Percentiles rank a stretch among this genome's conserved stretches.
phyloP scores from a whole-genome alignment of 2,329 filamentous ascomycete genomes.

The Diplodia scrobiculata region DNA sequence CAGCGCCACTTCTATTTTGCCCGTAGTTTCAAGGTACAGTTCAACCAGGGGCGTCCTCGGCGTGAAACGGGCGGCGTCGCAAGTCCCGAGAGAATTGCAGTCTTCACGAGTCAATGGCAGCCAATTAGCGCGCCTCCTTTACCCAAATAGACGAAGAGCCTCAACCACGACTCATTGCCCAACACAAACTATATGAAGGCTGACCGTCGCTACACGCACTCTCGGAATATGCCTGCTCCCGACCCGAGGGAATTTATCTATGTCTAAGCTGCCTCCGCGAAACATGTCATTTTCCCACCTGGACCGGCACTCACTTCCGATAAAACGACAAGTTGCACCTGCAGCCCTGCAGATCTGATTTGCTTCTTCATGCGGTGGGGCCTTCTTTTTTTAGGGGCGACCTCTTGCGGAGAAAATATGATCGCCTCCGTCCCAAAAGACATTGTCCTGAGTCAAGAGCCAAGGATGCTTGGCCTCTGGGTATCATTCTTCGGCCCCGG shows the following conservation, averaged over 20 bases:
- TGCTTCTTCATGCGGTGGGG: conserved; percentile 10
- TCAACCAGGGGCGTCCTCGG: conserved; percentile 14
- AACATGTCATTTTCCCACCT: background rate
- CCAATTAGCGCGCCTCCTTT: conserved; percentile 15
- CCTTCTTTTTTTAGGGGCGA: background rate
- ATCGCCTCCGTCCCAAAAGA: no score
- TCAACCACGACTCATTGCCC: conserved; percentile 20
- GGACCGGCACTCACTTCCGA: background rate
- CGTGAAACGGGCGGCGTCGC: conserved; percentile 23
- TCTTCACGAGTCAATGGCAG: conserved; percentile 26
- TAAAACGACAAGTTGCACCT: background rate
- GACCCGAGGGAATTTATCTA: background rate
- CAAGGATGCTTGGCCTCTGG: background rate
- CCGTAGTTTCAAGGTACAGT: conserved; percentile 25
- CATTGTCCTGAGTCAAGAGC: background rate
- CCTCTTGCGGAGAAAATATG: background rate
- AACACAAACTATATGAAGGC: conserved; percentile 4
- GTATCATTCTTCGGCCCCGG: conserved; percentile 3
- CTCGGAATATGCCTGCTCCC: background rate
- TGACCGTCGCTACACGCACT: background rate
- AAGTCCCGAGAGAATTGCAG: conserved; percentile 8
- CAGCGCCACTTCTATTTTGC: conserved; percentile 14
- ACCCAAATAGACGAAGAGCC: conserved; percentile 20
- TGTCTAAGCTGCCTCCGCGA: background rate
- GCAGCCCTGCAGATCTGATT: background rate